Base-by-base conservation (phyloP, 495 filamentous ascomycete genomes). In the Aspergillus diversus region DNA sequence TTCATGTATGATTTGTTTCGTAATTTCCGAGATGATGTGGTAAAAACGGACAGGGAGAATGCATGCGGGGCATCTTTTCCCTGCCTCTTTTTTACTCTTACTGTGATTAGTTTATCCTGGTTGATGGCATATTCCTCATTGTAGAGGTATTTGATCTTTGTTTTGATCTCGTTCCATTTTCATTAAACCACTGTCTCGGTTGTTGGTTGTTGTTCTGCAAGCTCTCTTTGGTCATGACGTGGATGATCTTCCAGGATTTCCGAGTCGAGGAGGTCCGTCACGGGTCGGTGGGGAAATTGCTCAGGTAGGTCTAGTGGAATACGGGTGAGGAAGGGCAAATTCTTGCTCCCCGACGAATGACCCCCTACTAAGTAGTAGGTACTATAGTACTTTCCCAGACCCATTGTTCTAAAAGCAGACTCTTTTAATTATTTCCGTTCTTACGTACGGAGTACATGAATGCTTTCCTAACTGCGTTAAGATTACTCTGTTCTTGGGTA, bases 141-240 rank as follows among this genome's bases (percentile, higher is more conserved):
- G n/a, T 15, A 11, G 8, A 15, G 11, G 11, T 43, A 4, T 12
- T 15, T 43, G 39, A 43, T 43, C 39, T 43, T 11, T 15, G n/a
- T 43, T 43, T 43, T 43, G 7, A 15, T 12, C 39, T 43, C n/a
- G 16, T 50, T 50, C 27, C 16, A 17, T 7, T 50, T 17, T 50
- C 16, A 17, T 1, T 50, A 16, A 27, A 27, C 31, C 15, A 33
- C 46, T 11, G 32, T 43, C 6, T n/a, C 3, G 12, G 16, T 42
- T 33, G 27, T 21, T 8, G 33, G 17, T 11, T 7, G 47, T 21
- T 54, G 27, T 50, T 16, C 47, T 50, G 57, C 47, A 42, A 49
- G 33, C 15, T 32, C 47, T 34, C 34, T 27, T 27, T 31, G 53
- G 43, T 62, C 51, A 62, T 62, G 60, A 62, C 60, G 60, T 62